Conservation (phyloP, 345 rosid species). For the Salix udensis region DNA sequence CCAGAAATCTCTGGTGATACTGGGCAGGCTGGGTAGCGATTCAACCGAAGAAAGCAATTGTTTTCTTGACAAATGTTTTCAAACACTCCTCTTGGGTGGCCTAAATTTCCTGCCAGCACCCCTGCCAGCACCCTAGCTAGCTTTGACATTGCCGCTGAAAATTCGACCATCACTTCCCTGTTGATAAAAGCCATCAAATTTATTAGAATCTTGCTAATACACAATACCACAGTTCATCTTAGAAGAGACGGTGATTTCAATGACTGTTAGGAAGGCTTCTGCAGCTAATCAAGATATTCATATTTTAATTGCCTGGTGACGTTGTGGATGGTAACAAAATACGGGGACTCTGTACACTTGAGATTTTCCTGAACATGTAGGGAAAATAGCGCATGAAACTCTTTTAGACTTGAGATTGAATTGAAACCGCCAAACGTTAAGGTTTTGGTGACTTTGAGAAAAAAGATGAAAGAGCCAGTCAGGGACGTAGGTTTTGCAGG, state of each 20-base stretch:
- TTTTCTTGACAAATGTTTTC: constrained; percentile 41
- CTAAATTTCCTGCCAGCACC: constrained; percentile 42
- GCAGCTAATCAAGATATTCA: neutral
- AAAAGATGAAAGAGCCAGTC: neutral
- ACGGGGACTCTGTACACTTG: neutral
- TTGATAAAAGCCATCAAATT: neutral
- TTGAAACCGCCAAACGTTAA: neutral
- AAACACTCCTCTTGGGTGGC: constrained; percentile 20
- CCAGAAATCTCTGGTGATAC: constrained; percentile 39
- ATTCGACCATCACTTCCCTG: constrained; percentile 50
- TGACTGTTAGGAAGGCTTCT: neutral
- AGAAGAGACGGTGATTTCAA: neutral
- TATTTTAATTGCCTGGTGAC: neutral
- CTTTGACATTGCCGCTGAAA: constrained; percentile 49
- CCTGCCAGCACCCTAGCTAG: constrained; percentile 48
- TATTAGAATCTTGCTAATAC: neutral
- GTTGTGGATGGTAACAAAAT: neutral
- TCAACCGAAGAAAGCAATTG: constrained; percentile 56
- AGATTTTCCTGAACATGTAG: neutral
- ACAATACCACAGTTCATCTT: neutral
- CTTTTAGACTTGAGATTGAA: neutral
- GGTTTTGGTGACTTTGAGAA: neutral
- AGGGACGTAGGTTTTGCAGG: neutral
- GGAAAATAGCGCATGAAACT: neutral
- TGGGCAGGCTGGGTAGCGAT: constrained; percentile 57